phyloP scores from a whole-genome alignment of 2,329 filamentous ascomycete species.

The Penicillium sclerotigenum region DNA sequence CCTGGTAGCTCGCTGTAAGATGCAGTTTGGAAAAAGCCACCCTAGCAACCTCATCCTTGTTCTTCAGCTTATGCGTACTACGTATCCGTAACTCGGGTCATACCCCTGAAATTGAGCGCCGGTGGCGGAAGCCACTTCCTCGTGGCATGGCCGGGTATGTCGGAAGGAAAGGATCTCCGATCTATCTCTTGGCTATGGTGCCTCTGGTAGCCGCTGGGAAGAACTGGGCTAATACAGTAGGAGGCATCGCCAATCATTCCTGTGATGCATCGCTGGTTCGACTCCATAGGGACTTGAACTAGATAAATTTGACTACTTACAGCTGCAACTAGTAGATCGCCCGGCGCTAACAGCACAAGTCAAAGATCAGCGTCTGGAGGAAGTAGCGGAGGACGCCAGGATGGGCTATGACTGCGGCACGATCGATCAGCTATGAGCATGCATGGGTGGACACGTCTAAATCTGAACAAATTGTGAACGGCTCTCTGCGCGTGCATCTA shows the following conservation, averaged over 20 bases:
- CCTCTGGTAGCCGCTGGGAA: not conserved
- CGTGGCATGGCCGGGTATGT: constrained; percentile 7
- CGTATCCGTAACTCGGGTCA: not conserved
- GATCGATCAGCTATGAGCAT: not conserved
- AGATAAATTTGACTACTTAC: not conserved
- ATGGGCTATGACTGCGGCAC: not conserved
- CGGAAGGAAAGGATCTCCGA: not conserved
- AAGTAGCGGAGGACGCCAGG: not conserved
- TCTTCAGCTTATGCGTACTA: not conserved
- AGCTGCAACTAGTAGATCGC: not conserved
- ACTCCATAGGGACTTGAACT: not conserved
- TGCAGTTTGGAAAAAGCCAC: not conserved
- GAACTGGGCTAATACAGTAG: not conserved
- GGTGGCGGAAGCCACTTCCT: constrained; percentile 7
- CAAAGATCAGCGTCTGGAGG: not conserved
- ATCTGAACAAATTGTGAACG: not conserved
- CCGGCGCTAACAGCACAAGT: not conserved
- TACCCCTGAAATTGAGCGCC: not conserved
- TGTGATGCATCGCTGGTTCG: not conserved
- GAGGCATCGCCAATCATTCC: not conserved
- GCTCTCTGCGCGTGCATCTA: not conserved
- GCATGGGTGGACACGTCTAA: not conserved
- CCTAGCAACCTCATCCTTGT: not conserved
- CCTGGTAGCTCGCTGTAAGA: not conserved
- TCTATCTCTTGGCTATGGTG: constrained; percentile 2